Base-by-base conservation (phyloP, 2,329 filamentous ascomycete species). In the Ascochyta fabae region DNA sequence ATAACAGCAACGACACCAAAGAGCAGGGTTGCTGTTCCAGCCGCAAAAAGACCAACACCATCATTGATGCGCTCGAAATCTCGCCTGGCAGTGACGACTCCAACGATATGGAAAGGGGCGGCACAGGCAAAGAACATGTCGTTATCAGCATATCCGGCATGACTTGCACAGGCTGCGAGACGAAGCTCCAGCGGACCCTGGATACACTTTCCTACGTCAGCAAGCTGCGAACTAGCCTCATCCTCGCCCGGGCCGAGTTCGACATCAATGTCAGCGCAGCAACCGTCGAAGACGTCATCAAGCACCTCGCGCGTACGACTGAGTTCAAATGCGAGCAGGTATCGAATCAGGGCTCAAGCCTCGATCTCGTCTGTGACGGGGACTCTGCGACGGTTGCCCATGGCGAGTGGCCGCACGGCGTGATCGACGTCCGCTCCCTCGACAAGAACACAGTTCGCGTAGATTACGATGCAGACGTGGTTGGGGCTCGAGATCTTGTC, bases 81-180 rank as follows among this genome's bases (percentile, higher is more conserved):
- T 31, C 13, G 5, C 12, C 29, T 31, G 6, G 4, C 12, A 41
- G 16, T 13, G 16, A 22, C 4, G 31, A 29, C 1, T 10, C 27
- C 22, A 23, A 39, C 6, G 62, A 70, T 15, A 41, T 56, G 1
- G 76, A 76, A 55, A 66, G 58, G 36, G 66, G 67, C 3, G n/a
- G 39, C 38, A 41, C 60, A 7, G 55, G 53, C 4, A 70, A 59
- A 3, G 84, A 89, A 52, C 84, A 85, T 67, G 75, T 90, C 2
- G 72, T 85, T 24, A 76, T 91, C n/a, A 83, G 77, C 52, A 79
- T 91, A 19, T 81, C 82, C 3, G 88, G 89, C 3, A 90, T 92
- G 88, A 91, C 87, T 0, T 92, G 89, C 61, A 86, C 85, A 0
- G 88, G 88, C 0, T 92, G 89, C 69, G 88, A 89, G 67, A 88